Percentiles rank a stretch among this genome's conserved stretches.
phyloP scores from a whole-genome alignment of 2,329 filamentous ascomycete species.

The Pseudopithomyces maydicus region DNA sequence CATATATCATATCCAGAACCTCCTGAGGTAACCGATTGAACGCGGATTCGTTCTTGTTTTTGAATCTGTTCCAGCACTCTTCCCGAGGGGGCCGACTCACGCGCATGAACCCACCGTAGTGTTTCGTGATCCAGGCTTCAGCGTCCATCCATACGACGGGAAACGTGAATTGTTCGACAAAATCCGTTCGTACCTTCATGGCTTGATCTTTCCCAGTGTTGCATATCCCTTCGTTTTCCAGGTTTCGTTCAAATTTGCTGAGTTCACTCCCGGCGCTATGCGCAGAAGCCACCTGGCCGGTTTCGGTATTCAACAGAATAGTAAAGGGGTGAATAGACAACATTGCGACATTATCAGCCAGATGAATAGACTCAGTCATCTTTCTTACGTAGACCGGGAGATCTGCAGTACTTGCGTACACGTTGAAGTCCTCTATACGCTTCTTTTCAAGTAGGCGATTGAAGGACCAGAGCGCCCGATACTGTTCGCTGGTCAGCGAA shows the following conservation, averaged over 20 bases:
- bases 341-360: background rate
- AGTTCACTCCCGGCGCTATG: background rate
- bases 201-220: background rate
- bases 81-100: background rate
- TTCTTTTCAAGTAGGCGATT: background rate
- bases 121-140: background rate
- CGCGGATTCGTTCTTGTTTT: background rate
- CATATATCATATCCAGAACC: background rate
- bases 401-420: background rate
- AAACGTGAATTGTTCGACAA: background rate
- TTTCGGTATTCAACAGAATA: background rate
- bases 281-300: background rate
- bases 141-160: background rate
- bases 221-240: background rate
- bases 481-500: background rate
- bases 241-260: background rate
- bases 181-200: background rate
- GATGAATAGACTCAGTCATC: background rate
- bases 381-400: background rate
- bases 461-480: background rate
- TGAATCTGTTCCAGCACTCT: background rate
- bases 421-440: background rate
- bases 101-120: background rate
- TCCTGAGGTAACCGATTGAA: background rate
- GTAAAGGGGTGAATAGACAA: background rate